Evolutionary conservation across 2,329 filamentous ascomycete species (phyloP).

Genomic region (Fusarium verticillioides): DNA sequence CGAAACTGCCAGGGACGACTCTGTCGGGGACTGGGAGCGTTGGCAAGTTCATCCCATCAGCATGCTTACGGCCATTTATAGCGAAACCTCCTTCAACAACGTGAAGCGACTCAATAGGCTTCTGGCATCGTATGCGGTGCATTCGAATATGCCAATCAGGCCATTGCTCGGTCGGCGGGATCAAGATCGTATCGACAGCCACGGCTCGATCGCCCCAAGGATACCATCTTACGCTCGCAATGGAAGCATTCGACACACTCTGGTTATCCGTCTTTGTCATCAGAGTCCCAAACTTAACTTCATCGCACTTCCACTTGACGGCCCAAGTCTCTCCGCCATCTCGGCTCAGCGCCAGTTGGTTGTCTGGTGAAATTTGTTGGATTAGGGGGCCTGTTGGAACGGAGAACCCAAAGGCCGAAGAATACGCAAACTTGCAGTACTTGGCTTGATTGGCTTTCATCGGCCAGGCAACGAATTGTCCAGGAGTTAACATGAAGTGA

Average conservation of each 20-base stretch:
- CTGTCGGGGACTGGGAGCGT: not conserved
- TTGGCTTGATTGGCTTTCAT: conserved; percentile 57
- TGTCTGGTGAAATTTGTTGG: conserved; percentile 51
- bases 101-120: not conserved
- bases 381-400: conserved; percentile 53
- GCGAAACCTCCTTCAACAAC: conserved; percentile 37
- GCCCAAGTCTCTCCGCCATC: conserved; percentile 49
- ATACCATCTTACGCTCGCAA: conserved; percentile 31
- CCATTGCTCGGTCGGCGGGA: conserved; percentile 47
- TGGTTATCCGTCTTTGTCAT: not conserved
- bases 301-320: conserved; percentile 44
- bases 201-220: conserved; percentile 46
- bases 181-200: conserved; percentile 42
- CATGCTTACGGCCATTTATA: conserved; percentile 5
- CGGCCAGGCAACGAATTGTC: conserved; percentile 52
- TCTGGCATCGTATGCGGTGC: conserved; percentile 29
- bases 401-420: conserved; percentile 58
- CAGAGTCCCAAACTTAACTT: not conserved
- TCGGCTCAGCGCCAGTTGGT: conserved; percentile 44
- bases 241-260: fast-evolving
- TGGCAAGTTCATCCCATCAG: conserved; percentile 18
- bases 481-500: conserved; percentile 56
- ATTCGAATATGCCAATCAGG: conserved; percentile 50
- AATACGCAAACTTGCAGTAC: conserved; percentile 61
- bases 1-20: not conserved